These are phyloP conservation scores for Cupressus sempervirens DNA, from an alignment of 75 land plant genomes.

Conservation along the genomic window DNA sequence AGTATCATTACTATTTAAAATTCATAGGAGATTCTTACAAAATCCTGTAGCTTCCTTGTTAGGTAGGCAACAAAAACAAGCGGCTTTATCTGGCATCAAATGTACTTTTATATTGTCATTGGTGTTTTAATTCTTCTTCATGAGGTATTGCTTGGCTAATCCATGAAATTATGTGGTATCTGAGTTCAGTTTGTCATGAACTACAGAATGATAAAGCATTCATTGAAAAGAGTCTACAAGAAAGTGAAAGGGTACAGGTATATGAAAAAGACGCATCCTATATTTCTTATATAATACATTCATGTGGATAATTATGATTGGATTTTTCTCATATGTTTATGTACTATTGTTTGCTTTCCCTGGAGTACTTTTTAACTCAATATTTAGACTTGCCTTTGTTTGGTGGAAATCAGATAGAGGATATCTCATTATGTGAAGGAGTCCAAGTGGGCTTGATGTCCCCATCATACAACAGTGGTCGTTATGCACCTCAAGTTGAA, in stretches of 20 bases:
- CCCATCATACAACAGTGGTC: conserved; percentile 64
- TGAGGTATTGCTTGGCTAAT: not conserved
- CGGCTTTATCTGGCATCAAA: not conserved
- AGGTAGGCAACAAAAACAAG: not conserved
- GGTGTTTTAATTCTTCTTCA: not conserved
- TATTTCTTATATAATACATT: not conserved
- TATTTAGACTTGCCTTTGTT: not conserved
- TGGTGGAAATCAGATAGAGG: conserved; percentile 58
- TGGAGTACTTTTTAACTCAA: not conserved
- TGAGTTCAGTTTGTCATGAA: not conserved
- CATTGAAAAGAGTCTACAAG: conserved; percentile 62
- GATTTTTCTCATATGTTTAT: not conserved
- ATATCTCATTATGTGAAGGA: conserved; percentile 65
- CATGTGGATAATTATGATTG: not conserved
- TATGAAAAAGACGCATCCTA: not conserved
- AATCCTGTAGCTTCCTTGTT: not conserved
- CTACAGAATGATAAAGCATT: conserved; percentile 62
- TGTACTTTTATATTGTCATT: not conserved
- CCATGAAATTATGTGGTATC: not conserved
- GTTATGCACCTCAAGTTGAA: conserved; percentile 86
- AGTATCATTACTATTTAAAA: not conserved
- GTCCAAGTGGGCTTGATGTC: conserved; percentile 88
- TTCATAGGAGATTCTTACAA: not conserved
- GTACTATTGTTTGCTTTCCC: not conserved
- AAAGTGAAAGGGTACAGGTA: conserved; percentile 90